Evolutionary conservation across 179 eudicot species (phyloP).

Genomic region (Vitellaria paradoxa): DNA sequence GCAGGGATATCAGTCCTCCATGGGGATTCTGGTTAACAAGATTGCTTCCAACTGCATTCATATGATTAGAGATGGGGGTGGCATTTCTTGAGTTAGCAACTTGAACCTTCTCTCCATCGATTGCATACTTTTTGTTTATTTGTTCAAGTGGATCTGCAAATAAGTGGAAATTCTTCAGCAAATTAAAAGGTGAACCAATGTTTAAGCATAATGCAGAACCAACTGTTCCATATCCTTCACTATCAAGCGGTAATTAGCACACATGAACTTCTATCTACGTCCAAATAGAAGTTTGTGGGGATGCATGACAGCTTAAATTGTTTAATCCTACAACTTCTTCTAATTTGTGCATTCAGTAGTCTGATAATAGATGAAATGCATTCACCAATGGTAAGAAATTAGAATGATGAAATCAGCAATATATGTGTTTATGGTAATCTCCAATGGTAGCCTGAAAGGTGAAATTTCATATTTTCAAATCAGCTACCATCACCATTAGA

Average conservation of each 20-base stretch:
- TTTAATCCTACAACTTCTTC: background rate
- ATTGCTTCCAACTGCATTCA: slow-evolving; percentile 42
- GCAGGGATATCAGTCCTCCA: slow-evolving; percentile 45
- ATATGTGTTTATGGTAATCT: too few species aligned
- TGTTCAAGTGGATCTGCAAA: slow-evolving; percentile 55
- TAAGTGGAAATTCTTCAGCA: slow-evolving; percentile 8
- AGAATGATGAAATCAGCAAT: too few species aligned
- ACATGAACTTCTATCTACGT: background rate
- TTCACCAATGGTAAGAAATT: too few species aligned
- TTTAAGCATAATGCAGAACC: too few species aligned
- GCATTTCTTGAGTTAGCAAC: slow-evolving; percentile 36
- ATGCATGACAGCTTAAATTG: too few species aligned
- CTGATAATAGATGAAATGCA: too few species aligned
- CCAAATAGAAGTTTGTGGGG: too few species aligned
- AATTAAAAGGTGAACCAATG: background rate
- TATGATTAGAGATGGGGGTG: slow-evolving; percentile 28
- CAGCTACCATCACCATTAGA: too few species aligned
- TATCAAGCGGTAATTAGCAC: background rate
- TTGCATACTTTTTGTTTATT: slow-evolving; percentile 34
- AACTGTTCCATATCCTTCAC: too few species aligned
- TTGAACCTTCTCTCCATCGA: slow-evolving; percentile 50
- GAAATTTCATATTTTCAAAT: too few species aligned
- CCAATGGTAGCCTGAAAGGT: too few species aligned
- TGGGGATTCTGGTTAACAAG: slow-evolving; percentile 37
- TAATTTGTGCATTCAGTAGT: too few species aligned